Conservation (phyloP, 805 yeast genomes). For the Candida vaughaniae region DNA sequence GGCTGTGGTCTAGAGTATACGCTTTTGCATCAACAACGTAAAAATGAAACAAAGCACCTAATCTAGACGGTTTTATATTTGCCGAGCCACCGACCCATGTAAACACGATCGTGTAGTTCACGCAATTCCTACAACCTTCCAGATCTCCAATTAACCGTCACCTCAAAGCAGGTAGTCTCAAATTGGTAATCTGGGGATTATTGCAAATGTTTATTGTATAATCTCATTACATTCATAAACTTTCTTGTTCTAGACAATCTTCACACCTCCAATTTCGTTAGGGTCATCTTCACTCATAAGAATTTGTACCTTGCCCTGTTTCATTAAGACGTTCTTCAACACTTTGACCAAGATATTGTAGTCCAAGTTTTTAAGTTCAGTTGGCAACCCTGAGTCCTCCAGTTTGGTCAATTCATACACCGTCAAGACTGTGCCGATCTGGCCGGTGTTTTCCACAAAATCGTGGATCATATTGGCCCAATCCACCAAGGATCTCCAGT, state of each 20-base stretch:
- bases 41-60: too few relatives aligned
- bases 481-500: conserved; percentile 54
- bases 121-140: too few relatives aligned
- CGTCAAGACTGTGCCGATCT: conserved; percentile 72
- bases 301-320: conserved; percentile 70
- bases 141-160: too few relatives aligned
- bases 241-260: conserved; percentile 43
- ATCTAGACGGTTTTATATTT: too few relatives aligned
- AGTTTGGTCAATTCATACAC: conserved; percentile 75
- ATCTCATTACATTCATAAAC: too few relatives aligned
- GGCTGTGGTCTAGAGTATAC: too few relatives aligned
- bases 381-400: conserved; percentile 51
- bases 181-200: too few relatives aligned
- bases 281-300: conserved; percentile 62
- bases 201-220: too few relatives aligned
- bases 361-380: conserved; percentile 66
- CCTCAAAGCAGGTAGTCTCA: too few relatives aligned
- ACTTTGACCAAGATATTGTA: conserved; percentile 51
- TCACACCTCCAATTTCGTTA: conserved; percentile 69
- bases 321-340: conserved; percentile 53
- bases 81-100: too few relatives aligned
- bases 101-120: too few relatives aligned
- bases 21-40: too few relatives aligned
- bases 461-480: conserved; percentile 38
- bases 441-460: conserved; percentile 67